Evolutionary conservation across 441 rosid genomes (phyloP).

Genomic region (Pelargonium australe): DNA sequence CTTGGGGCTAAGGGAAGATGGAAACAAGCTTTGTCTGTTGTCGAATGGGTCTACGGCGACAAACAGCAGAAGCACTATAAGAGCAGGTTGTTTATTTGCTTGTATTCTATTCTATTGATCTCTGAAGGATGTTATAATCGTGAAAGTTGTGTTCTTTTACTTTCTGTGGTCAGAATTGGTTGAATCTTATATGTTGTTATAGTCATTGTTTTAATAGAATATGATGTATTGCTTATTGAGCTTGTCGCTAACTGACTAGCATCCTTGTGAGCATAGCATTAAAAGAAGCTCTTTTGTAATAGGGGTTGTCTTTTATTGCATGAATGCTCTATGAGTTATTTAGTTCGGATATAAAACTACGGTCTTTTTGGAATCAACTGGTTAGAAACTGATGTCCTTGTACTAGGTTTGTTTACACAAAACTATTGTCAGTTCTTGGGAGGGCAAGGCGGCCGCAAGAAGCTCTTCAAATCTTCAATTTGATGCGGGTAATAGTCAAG

Average conservation of each 20-base stretch:
- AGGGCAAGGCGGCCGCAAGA: slow-evolving; percentile 59
- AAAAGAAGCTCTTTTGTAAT: too few relatives aligned
- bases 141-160: too few relatives aligned
- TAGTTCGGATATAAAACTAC: neutral
- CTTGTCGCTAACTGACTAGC: neutral
- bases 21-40: slow-evolving; percentile 73
- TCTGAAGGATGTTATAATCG: neutral
- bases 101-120: neutral
- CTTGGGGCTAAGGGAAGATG: slow-evolving; percentile 54
- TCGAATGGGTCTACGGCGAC: slow-evolving; percentile 67
- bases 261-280: too few relatives aligned
- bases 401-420: slow-evolving; percentile 89
- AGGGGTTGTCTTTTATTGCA: neutral
- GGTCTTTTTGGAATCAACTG: neutral
- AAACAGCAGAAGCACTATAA: slow-evolving; percentile 45
- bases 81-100: slow-evolving; percentile 49
- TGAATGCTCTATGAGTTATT: neutral
- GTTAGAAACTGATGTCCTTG: neutral
- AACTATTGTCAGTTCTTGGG: slow-evolving; percentile 77
- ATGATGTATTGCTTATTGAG: neutral
- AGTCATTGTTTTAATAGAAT: neutral
- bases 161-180: too few relatives aligned
- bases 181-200: too few relatives aligned
- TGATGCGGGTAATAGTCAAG: slow-evolving; percentile 62
- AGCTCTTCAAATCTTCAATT: slow-evolving; percentile 57